Conservation (phyloP, 1,284 basidiomycete genomes). For the Microbotryum scabiosae region DNA sequence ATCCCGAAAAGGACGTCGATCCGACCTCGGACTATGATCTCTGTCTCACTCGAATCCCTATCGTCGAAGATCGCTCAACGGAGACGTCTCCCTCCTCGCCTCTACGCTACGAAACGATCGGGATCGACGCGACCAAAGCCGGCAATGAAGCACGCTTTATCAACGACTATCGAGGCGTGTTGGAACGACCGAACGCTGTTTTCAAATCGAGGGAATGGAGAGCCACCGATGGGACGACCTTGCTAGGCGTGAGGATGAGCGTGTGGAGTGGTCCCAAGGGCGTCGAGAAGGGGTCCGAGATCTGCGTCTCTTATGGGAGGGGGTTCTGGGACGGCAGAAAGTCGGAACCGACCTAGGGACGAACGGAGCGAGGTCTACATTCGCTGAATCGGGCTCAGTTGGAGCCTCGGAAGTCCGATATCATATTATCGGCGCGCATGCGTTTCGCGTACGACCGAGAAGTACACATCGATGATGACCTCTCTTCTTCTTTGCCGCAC, state of each 20-base stretch:
- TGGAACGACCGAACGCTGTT: constrained; percentile 57
- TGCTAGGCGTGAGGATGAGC: constrained; percentile 63
- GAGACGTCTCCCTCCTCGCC: background rate
- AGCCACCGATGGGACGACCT: background rate
- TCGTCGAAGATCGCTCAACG: background rate
- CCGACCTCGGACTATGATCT: constrained; percentile 72
- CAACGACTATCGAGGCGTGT: constrained; percentile 74
- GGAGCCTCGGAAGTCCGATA: no score
- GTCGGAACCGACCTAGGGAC: background rate
- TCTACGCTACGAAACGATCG: constrained; percentile 34
- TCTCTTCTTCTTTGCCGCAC: no score
- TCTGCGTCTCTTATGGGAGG: constrained; percentile 86
- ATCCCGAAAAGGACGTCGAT: constrained; percentile 57
- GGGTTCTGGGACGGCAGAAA: constrained; percentile 62
- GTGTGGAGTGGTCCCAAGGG: constrained; percentile 55
- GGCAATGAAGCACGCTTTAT: constrained; percentile 82
- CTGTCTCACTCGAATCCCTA: constrained; percentile 49
- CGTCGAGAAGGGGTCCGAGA: constrained; percentile 72
- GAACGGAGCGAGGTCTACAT: no score
- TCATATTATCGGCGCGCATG: no score
- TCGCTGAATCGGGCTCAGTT: no score
- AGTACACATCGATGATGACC: no score
- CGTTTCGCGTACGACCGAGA: no score
- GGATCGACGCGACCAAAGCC: constrained; percentile 58
- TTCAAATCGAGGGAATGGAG: constrained; percentile 45